A percentile compares a stretch with the other conserved stretches of the same genome.
These are phyloP conservation scores for Ilex paraguariensis DNA, from an alignment of 305 asterid species.

Conservation along the genomic window DNA sequence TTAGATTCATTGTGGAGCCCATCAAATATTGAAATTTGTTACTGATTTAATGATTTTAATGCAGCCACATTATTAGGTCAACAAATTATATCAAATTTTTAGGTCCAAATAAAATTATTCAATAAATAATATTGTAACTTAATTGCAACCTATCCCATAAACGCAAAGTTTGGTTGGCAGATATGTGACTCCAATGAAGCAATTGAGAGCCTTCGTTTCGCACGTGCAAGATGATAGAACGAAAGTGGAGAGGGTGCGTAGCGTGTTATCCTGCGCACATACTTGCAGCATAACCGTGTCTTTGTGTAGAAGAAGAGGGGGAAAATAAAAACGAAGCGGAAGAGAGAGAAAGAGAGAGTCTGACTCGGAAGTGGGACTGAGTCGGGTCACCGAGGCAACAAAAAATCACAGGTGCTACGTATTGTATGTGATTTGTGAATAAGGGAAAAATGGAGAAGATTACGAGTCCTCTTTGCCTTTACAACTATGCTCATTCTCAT, in stretches of 20 bases:
- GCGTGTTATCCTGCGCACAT: constrained; percentile 27
- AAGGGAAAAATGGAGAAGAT: constrained; percentile 72
- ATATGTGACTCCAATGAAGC: no score
- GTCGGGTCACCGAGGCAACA: constrained; percentile 39
- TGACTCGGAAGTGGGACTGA: constrained; percentile 38
- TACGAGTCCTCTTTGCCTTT: constrained; percentile 43
- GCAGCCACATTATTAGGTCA: no score
- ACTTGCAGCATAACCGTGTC: constrained; percentile 46
- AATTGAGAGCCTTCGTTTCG: neutral
- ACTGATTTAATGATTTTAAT: no score
- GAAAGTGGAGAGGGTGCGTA: neutral
- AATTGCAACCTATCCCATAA: no score
- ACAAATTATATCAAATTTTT: no score
- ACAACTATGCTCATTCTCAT: constrained; percentile 33
- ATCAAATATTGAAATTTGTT: no score
- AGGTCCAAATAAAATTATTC: no score
- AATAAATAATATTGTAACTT: no score
- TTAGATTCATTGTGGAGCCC: no score
- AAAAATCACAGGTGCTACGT: neutral
- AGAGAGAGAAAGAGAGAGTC: constrained; percentile 15
- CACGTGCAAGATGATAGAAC: constrained; percentile 16
- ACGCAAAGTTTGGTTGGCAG: no score
- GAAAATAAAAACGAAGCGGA: constrained; percentile 14
- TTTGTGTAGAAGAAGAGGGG: constrained; percentile 18
- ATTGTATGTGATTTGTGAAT: neutral